Evolutionary conservation across 192 early-diverging fungal species (phyloP), one percentile per base, ranked within the genome.

Genomic region (Glomus cerebriforme): DNA sequence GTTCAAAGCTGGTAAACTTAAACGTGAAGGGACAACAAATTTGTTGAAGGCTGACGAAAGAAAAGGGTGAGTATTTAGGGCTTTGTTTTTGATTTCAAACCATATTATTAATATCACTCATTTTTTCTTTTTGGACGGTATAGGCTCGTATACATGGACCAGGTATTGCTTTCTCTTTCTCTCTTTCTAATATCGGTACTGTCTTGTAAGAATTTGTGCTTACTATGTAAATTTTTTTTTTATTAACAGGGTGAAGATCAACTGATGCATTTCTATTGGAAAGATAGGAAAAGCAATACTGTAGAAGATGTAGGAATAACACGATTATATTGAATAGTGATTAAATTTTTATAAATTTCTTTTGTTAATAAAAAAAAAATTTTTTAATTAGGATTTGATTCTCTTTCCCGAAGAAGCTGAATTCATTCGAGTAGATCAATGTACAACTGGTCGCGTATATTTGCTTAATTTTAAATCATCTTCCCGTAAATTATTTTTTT

Each of bases 391-490:
- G 81, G 92, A 93, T 80, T 85, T 94, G 34, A 92, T 93, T 43
- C 86, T 95, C 63, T 92, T 96, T 63, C 88, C 90, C 13, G 93
- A 92, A 29, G 95, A 96, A 79, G 93, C 92, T 7, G 88, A 91
- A 47, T 82, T 93, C 29, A 81, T 82, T 7, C 73, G 54, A 24
- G 89, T 91, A 10, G 63, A 70, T 27, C 75, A 88, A 45, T 90
- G 89, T 59, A 85, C 85, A 22, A 88, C 86, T 26, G 94, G 91
- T 8, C 92, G 95, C 73, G 95, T 96, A 0, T 91, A 91, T 78
- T 85, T 96, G 64, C 84, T 96, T 24, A 91, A 90, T 81, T 96
- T 95, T 85, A 90, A 91, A 82, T 91, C 93, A 2, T 94, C 94
- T 22, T 87, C 84, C 70, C 91, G 92, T 83, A 90, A 91, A 34